Conservation (phyloP, 345 rosid species). For the Gynandropsis gynandra region DNA sequence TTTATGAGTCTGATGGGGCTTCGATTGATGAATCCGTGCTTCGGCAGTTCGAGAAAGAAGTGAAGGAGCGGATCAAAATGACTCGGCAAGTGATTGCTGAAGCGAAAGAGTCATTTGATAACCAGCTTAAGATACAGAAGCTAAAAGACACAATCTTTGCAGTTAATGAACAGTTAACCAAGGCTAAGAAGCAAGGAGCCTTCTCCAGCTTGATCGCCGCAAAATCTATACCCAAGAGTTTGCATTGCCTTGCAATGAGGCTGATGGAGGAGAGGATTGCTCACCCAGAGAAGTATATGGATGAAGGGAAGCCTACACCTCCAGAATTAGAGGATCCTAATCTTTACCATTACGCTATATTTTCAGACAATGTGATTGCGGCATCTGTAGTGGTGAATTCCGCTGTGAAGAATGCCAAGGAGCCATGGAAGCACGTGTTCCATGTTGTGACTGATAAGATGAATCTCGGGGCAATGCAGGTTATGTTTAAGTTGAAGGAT, state of each 20-base stretch:
- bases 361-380: constrained; percentile 87
- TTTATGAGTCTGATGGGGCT: constrained; percentile 52
- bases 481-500: constrained; percentile 86
- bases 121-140: constrained; percentile 93
- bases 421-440: constrained; percentile 89
- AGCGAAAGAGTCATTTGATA: constrained; percentile 91
- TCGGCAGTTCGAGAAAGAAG: constrained; percentile 85
- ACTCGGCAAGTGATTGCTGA: constrained; percentile 84
- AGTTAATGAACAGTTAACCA: constrained; percentile 74
- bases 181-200: constrained; percentile 95
- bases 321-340: constrained; percentile 75
- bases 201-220: constrained; percentile 94
- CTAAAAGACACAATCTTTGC: constrained; percentile 86
- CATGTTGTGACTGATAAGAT: constrained; percentile 98
- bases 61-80: constrained; percentile 82
- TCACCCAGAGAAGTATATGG: constrained; percentile 66
- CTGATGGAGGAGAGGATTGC: constrained; percentile 95
- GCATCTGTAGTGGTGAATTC: constrained; percentile 97
- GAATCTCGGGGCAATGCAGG: constrained; percentile 99
- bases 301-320: constrained; percentile 58
- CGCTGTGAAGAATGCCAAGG: constrained; percentile 85
- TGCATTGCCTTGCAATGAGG: constrained; percentile 94
- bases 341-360: constrained; percentile 86
- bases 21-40: constrained; percentile 60
- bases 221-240: constrained; percentile 83